Percentiles rank a stretch among this genome's conserved stretches.
Conservation (phyloP, 768 basidiomycete genomes). For the Amylocystis lapponica region DNA sequence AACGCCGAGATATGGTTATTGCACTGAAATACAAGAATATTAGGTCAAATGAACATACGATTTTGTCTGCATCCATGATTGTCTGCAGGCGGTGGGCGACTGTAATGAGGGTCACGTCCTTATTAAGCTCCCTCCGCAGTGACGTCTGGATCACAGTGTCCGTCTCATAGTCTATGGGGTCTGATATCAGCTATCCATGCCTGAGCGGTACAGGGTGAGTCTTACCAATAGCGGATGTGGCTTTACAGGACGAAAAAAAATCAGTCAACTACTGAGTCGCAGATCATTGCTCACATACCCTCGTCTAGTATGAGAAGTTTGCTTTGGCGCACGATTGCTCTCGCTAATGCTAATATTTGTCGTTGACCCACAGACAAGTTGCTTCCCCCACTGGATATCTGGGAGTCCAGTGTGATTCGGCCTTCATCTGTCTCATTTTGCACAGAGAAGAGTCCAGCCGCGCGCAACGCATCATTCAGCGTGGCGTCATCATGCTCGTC, state of each 20-base stretch:
- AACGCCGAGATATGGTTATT: neutral
- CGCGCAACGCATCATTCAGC: constrained; percentile 42
- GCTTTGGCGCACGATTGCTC: constrained; percentile 50
- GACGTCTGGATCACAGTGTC: constrained; percentile 50
- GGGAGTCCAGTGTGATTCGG: constrained; percentile 39
- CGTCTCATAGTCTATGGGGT: constrained; percentile 41
- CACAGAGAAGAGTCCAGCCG: constrained; percentile 40
- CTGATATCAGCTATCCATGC: neutral
- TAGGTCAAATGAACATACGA: constrained; percentile 25
- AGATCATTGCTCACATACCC: constrained; percentile 18
- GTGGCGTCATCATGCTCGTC: constrained; percentile 45
- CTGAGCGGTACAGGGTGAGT: neutral
- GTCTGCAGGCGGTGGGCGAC: constrained; percentile 52
- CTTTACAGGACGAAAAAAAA: neutral
- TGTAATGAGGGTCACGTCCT: constrained; percentile 43
- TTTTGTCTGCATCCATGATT: constrained; percentile 54
- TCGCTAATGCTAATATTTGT: constrained; percentile 54
- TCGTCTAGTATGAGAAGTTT: constrained; percentile 58
- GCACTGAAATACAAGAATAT: neutral
- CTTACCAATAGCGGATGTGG: constrained; percentile 8
- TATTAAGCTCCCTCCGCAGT: constrained; percentile 38
- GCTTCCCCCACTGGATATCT: constrained; percentile 37
- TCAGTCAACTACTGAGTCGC: neutral
- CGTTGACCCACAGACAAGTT: constrained; percentile 52
- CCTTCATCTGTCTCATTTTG: constrained; percentile 31